phyloP scores from a whole-genome alignment of 2,329 filamentous ascomycete genomes.

The Pestalotiopsis sp. region DNA sequence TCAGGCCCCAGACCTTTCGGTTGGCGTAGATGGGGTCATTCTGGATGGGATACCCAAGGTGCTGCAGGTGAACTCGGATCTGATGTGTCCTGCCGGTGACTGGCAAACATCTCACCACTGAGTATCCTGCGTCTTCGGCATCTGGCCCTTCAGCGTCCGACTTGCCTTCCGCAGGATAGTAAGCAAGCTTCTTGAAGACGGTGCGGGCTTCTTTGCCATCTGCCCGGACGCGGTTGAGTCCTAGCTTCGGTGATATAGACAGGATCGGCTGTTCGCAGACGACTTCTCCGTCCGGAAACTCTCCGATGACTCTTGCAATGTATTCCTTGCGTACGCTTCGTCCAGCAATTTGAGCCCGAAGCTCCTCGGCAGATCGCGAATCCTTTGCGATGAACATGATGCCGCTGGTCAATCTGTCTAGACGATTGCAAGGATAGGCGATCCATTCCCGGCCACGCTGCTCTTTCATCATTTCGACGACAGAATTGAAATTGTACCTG shows the following conservation, averaged over 20 bases:
- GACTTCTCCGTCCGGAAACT: conserved; percentile 89
- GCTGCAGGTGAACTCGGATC: conserved; percentile 91
- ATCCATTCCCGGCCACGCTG: conserved; percentile 63
- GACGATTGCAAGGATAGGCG: conserved; percentile 80
- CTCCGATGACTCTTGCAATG: conserved; percentile 84
- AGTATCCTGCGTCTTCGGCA: conserved; percentile 76
- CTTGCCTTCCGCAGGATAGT: conserved; percentile 66
- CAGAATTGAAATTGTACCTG: conserved; percentile 92
- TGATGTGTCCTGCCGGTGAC: conserved; percentile 95
- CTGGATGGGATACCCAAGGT: conserved; percentile 89
- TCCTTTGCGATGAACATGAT: conserved; percentile 98
- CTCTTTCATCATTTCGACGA: conserved; percentile 89
- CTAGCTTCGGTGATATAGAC: conserved; percentile 91
- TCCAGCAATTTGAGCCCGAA: conserved; percentile 76
- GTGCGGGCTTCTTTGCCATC: conserved; percentile 89
- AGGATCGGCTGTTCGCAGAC: conserved; percentile 94
- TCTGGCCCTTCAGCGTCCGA: conserved; percentile 35
- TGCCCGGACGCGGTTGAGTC: conserved; percentile 90
- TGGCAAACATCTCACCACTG: conserved; percentile 90
- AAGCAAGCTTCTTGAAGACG: conserved; percentile 90
- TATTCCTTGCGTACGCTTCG: conserved; percentile 95
- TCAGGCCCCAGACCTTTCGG: conserved; percentile 83
- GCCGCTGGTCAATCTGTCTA: conserved; percentile 91
- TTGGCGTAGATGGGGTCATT: conserved; percentile 99
- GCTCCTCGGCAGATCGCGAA: conserved; percentile 73